These are phyloP conservation scores for Daedaleopsis sinensis DNA, from an alignment of 768 basidiomycete genomes.

Conservation along the genomic window DNA sequence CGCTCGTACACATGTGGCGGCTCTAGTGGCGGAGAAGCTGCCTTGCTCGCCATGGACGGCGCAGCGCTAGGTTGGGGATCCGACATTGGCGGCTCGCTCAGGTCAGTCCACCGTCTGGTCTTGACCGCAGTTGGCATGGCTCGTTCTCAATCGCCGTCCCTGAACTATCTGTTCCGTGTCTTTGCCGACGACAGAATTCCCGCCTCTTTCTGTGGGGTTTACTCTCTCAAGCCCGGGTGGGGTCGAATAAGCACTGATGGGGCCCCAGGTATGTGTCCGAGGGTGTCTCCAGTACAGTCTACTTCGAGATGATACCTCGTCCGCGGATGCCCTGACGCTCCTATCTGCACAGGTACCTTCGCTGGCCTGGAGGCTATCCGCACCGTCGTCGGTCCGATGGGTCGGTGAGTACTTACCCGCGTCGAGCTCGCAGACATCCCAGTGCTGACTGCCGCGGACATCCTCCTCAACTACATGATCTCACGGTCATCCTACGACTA, in stretches of 20 bases:
- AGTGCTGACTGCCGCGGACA: slow-evolving; percentile 1
- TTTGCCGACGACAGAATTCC: slow-evolving; percentile 59
- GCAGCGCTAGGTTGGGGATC: slow-evolving; percentile 77
- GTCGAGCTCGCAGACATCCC: neutral
- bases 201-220: slow-evolving; percentile 76
- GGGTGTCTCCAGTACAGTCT: neutral
- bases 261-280: slow-evolving; percentile 5
- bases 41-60: slow-evolving; percentile 78
- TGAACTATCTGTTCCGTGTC: neutral
- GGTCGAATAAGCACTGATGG: slow-evolving; percentile 47
- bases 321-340: neutral
- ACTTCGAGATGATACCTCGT: neutral
- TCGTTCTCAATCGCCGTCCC: neutral
- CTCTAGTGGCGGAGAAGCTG: slow-evolving; percentile 82
- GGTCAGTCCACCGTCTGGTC: slow-evolving; percentile 2
- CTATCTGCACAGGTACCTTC: neutral
- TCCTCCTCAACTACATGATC: neutral
- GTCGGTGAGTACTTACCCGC: slow-evolving; percentile 43
- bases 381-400: slow-evolving; percentile 65
- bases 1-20: slow-evolving; percentile 57
- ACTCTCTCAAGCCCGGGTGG: slow-evolving; percentile 70
- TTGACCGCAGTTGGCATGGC: neutral
- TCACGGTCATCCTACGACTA: neutral
- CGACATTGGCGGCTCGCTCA: slow-evolving; percentile 83
- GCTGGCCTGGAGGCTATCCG: slow-evolving; percentile 75